Percentiles rank a stretch among this genome's conserved stretches.
phyloP scores from a whole-genome alignment of 1,284 basidiomycete genomes.

The Puccinia brachypodii region DNA sequence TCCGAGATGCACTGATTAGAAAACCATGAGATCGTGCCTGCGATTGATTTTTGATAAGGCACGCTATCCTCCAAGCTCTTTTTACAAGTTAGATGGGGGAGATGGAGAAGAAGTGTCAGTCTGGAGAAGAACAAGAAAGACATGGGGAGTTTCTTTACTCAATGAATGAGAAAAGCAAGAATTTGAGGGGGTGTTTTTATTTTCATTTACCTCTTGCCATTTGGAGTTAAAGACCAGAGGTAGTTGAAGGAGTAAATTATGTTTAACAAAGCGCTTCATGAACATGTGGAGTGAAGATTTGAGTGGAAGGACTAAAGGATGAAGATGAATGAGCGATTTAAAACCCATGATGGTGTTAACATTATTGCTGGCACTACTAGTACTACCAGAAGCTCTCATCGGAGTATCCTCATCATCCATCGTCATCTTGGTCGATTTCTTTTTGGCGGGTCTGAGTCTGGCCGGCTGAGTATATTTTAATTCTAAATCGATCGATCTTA shows the following conservation, averaged over 20 bases:
- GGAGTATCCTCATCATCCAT: no score
- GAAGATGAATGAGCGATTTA: slow-evolving; percentile 13
- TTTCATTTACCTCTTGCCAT: slow-evolving; percentile 12
- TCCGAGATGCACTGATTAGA: neutral
- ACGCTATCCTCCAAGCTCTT: neutral
- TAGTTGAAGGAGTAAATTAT: neutral
- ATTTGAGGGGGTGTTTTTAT: neutral
- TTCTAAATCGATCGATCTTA: slow-evolving; percentile 11
- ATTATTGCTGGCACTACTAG: neutral
- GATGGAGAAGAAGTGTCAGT: no score
- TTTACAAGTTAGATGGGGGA: no score
- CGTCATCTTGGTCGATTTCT: neutral
- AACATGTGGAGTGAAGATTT: neutral
- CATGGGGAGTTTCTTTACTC: neutral
- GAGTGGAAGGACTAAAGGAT: slow-evolving; percentile 8
- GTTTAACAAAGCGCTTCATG: slow-evolving; percentile 9
- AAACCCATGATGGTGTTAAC: neutral
- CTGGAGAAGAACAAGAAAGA: neutral
- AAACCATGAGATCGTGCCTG: neutral
- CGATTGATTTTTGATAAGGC: neutral
- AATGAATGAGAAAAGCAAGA: neutral
- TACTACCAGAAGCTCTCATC: no score
- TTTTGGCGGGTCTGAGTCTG: no score
- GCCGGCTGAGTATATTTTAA: neutral
- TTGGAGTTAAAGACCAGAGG: slow-evolving; percentile 14